phyloP scores from a whole-genome alignment of 768 basidiomycete species.

The Rhodotorula toruloides region DNA sequence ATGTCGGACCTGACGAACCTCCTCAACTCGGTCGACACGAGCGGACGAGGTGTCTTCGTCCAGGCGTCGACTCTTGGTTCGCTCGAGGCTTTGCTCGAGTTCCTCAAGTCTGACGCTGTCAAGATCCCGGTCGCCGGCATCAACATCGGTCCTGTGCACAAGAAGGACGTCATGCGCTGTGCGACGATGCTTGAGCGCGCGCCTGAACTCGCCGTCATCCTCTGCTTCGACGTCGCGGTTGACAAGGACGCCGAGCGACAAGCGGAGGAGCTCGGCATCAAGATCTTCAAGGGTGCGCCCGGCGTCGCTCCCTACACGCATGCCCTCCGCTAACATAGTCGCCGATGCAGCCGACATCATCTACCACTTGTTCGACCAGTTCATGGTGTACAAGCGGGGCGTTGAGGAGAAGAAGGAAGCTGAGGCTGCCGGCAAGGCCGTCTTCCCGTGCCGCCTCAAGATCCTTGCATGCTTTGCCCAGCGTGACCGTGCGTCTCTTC shows the following conservation, averaged over 20 bases:
- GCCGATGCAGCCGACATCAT: constrained; percentile 79
- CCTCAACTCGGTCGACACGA: constrained; percentile 84
- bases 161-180: constrained; percentile 86
- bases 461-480: constrained; percentile 91
- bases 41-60: constrained; percentile 93
- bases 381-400: constrained; percentile 87
- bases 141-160: constrained; percentile 95
- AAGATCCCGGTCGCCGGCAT: constrained; percentile 94
- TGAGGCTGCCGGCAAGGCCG: constrained; percentile 88
- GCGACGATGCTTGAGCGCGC: constrained; percentile 93
- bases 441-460: constrained; percentile 94
- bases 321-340: background rate
- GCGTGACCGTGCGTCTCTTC: constrained; percentile 60
- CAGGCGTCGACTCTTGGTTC: constrained; percentile 96
- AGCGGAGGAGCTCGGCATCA: constrained; percentile 90
- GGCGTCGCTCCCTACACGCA: background rate
- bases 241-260: constrained; percentile 88
- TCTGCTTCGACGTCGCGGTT: constrained; percentile 91
- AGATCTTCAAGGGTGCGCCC: constrained; percentile 77
- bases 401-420: constrained; percentile 84
- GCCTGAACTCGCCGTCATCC: constrained; percentile 86
- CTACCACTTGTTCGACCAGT: constrained; percentile 94
- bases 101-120: constrained; percentile 53
- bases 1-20: constrained; percentile 92
- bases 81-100: constrained; percentile 90